Conservation (phyloP, 495 filamentous ascomycete species). For the Penicillium roqueforti region DNA sequence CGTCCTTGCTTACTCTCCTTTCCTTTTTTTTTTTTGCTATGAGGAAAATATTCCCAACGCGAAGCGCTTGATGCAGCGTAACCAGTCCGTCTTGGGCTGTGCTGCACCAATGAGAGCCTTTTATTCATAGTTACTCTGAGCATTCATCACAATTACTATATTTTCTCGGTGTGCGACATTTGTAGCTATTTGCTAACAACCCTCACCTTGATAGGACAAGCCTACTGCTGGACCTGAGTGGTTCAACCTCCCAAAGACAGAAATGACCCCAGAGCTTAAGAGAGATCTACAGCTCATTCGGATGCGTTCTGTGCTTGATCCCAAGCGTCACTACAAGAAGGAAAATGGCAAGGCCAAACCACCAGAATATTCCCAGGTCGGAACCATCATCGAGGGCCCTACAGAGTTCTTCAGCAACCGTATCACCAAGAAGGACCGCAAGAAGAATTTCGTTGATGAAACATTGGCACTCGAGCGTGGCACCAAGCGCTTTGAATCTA, state of each 20-base stretch:
- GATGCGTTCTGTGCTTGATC: constrained; percentile 84
- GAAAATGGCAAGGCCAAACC: constrained; percentile 58
- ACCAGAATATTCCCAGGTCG: constrained; percentile 82
- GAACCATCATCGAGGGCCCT: constrained; percentile 82
- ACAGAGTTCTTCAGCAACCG: constrained; percentile 80
- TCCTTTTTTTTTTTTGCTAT: constrained; percentile 42
- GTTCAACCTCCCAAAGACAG: constrained; percentile 81
- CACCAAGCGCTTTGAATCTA: constrained; percentile 60
- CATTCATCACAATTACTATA: constrained; percentile 22
- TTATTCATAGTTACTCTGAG: constrained; percentile 99
- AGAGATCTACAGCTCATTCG: constrained; percentile 81
- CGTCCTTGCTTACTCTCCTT: constrained; percentile 4
- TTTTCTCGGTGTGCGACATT: constrained; percentile 5
- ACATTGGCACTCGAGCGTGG: constrained; percentile 62
- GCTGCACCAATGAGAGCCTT: constrained; percentile 69
- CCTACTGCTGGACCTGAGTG: constrained; percentile 62
- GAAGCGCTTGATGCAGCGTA: constrained; percentile 59
- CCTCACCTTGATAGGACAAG: constrained; percentile 41
- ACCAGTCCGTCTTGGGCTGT: constrained; percentile 70
- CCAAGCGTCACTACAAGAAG: constrained; percentile 91
- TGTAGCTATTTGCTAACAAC: constrained; percentile 27
- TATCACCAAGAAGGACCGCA: constrained; percentile 79
- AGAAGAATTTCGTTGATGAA: constrained; percentile 88
- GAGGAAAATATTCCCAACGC: constrained; percentile 65
- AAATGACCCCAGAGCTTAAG: constrained; percentile 78